These are phyloP conservation scores for Heritiera littoralis DNA, from an alignment of 345 rosid species.

Conservation along the genomic window DNA sequence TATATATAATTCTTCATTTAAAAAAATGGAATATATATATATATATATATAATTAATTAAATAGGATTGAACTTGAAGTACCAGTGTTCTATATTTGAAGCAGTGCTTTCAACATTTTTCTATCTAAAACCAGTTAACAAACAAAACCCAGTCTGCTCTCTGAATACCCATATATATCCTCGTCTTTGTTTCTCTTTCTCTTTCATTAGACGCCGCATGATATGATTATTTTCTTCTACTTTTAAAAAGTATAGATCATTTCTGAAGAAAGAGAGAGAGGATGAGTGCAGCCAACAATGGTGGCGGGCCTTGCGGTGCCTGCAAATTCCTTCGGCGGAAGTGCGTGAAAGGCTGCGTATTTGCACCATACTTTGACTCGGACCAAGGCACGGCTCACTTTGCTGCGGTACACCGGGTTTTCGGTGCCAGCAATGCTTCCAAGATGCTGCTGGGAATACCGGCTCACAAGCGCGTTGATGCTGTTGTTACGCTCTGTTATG, in stretches of 20 bases:
- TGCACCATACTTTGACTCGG: constrained; percentile 86
- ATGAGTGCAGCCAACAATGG: constrained; percentile 42
- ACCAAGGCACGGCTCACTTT: constrained; percentile 74
- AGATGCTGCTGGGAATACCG: constrained; percentile 67
- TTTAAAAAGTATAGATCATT: neutral
- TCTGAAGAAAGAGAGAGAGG: neutral
- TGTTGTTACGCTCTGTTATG: constrained; percentile 73
- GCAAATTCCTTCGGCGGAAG: constrained; percentile 84
- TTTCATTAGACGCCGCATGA: too few species aligned
- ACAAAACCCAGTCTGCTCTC: constrained; percentile 11
- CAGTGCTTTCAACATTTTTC: constrained; percentile 13
- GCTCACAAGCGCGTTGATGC: constrained; percentile 71
- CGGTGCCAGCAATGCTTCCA: constrained; percentile 91
- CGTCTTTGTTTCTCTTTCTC: neutral
- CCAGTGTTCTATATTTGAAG: neutral
- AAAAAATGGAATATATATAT: neutral
- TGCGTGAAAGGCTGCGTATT: constrained; percentile 81
- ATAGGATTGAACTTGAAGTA: too few species aligned
- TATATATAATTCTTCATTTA: neutral
- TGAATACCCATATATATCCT: constrained; percentile 22
- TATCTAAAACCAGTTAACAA: constrained; percentile 8
- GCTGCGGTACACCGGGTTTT: constrained; percentile 92
- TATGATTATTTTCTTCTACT: neutral
- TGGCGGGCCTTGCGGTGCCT: constrained; percentile 86
- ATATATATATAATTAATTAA: too few species aligned